Conservation (phyloP, 1,284 basidiomycete species). For the Irpex sp. region DNA sequence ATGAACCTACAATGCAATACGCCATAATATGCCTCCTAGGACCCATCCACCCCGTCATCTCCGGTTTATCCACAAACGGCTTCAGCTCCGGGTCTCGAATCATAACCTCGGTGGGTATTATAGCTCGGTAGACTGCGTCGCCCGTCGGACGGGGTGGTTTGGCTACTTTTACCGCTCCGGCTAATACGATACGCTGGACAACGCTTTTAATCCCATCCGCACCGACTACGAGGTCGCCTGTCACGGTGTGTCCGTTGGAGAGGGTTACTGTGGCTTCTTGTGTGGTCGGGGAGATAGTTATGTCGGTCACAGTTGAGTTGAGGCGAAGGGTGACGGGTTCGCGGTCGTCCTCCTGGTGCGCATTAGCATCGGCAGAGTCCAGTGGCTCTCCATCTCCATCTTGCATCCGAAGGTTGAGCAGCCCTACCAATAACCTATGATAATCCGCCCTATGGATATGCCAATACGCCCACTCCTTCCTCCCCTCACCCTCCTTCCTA, state of each 20-base stretch:
- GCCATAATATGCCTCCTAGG: constrained; percentile 36
- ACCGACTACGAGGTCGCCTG: constrained; percentile 36
- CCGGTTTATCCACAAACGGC: constrained; percentile 30
- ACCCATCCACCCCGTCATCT: constrained; percentile 42
- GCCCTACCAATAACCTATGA: constrained; percentile 43
- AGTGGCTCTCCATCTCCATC: neutral
- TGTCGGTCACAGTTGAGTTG: constrained; percentile 34
- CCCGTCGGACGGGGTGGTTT: constrained; percentile 39
- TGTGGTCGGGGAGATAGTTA: constrained; percentile 28
- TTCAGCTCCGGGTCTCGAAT: constrained; percentile 43
- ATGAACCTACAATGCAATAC: constrained; percentile 33
- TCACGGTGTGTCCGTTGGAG: constrained; percentile 24
- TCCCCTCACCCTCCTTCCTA: constrained; percentile 29
- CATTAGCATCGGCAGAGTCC: neutral
- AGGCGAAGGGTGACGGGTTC: constrained; percentile 39
- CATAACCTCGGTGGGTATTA: constrained; percentile 41
- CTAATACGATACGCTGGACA: constrained; percentile 40
- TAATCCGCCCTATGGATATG: constrained; percentile 54
- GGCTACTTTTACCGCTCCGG: constrained; percentile 9
- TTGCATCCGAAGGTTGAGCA: constrained; percentile 13
- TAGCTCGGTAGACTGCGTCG: constrained; percentile 44
- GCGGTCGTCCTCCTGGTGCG: constrained; percentile 25
- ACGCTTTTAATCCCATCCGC: constrained; percentile 46
- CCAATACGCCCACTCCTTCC: constrained; percentile 37
- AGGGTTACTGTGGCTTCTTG: neutral